A percentile compares a stretch with the other conserved stretches of the same genome.
Conservation (phyloP, 2,329 filamentous ascomycete species). For the Diaporthe nobilis region DNA sequence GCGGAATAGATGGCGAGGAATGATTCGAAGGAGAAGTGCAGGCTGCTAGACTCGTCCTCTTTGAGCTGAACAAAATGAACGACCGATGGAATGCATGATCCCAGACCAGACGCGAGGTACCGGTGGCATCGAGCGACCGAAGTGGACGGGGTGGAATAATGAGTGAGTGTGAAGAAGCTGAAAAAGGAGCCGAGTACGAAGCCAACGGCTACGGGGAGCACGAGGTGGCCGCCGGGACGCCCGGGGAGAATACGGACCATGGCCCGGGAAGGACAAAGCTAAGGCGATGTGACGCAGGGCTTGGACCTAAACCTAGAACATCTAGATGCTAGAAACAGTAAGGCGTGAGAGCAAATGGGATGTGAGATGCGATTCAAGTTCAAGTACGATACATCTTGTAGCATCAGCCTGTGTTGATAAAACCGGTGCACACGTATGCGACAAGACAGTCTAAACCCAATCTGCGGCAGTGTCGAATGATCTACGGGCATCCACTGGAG, state of each 20-base stretch:
- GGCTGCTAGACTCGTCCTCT: constrained; percentile 37
- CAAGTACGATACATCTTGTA: background rate
- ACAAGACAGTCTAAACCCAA: constrained; percentile 10
- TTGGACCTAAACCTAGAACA: background rate
- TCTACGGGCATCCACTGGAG: background rate
- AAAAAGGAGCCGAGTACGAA: constrained; percentile 11
- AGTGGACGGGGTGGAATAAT: background rate
- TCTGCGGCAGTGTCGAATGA: constrained; percentile 3
- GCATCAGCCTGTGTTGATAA: constrained; percentile 1
- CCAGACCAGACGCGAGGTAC: background rate
- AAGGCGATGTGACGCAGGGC: background rate
- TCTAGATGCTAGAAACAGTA: background rate
- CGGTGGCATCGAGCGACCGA: background rate
- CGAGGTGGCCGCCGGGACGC: constrained; percentile 21
- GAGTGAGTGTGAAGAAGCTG: constrained; percentile 25
- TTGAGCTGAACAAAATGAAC: constrained; percentile 49
- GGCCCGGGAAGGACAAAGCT: background rate
- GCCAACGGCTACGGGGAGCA: background rate
- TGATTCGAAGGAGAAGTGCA: constrained; percentile 45
- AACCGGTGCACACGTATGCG: background rate
- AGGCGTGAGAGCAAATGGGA: background rate
- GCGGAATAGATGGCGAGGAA: constrained; percentile 48
- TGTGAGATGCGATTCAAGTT: background rate
- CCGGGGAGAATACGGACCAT: constrained; percentile 13
- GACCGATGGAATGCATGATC: constrained; percentile 45